phyloP scores from a whole-genome alignment of 179 eudicot genomes.

The Carnegiea gigantea region DNA sequence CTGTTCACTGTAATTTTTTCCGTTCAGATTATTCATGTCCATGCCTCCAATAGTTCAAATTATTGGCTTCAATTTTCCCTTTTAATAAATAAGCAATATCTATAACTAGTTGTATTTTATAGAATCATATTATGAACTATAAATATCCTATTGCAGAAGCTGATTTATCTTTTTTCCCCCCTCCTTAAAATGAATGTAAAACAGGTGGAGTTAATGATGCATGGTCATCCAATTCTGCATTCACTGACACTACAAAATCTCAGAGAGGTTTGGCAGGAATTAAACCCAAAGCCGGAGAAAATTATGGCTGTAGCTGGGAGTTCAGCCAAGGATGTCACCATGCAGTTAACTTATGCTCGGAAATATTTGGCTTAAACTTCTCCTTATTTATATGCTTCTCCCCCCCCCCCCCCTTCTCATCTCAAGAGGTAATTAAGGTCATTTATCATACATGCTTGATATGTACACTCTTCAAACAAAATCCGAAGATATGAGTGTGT shows the following conservation, averaged over 20 bases:
- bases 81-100: too few species aligned
- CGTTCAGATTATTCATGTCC: too few species aligned
- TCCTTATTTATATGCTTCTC: not conserved
- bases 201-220: constrained; percentile 7
- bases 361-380: not conserved
- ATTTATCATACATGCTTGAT: too few species aligned
- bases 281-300: not conserved
- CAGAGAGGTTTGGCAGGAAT: not conserved
- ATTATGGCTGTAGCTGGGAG: not conserved
- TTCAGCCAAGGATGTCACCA: not conserved
- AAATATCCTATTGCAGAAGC: not conserved
- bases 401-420: not conserved
- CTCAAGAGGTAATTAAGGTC: too few species aligned
- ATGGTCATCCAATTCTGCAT: not conserved
- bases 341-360: not conserved
- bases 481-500: too few species aligned
- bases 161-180: not conserved
- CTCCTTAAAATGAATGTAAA: not conserved
- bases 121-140: too few species aligned
- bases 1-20: too few species aligned
- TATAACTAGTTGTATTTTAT: too few species aligned
- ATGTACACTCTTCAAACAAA: too few species aligned
- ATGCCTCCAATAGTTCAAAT: too few species aligned
- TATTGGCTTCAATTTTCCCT: too few species aligned
- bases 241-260: not conserved